A percentile compares a stretch with the other conserved stretches of the same genome.
Conservation (phyloP, 805 yeast genomes). For the Nakazawaea laoshanensis region DNA sequence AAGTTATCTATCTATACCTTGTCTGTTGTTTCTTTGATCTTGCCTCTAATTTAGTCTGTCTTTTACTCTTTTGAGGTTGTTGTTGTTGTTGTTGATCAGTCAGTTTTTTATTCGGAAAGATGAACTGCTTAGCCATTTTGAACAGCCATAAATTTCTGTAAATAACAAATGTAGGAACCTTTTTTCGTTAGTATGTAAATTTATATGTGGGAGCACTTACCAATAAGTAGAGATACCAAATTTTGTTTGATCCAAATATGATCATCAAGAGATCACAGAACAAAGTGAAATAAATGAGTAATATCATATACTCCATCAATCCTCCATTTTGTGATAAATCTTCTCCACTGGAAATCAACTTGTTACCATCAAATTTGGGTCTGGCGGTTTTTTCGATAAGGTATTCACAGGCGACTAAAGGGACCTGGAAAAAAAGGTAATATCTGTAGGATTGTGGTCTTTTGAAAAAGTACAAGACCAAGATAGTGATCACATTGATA, state of each 20-base stretch:
- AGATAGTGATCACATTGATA: constrained; percentile 31
- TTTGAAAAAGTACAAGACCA: constrained; percentile 26
- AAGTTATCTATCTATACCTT: constrained; percentile 3
- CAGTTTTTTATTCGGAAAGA: constrained; percentile 2
- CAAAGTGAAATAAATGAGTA: constrained; percentile 59
- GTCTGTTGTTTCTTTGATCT: constrained; percentile 18
- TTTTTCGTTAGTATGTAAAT: not conserved
- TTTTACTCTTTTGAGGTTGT: constrained; percentile 24
- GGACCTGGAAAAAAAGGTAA: constrained; percentile 32
- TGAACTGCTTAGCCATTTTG: constrained; percentile 16
- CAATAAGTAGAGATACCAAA: constrained; percentile 46
- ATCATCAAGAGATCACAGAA: constrained; percentile 44
- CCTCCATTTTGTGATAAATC: constrained; percentile 58
- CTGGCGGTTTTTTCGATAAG: constrained; percentile 52
- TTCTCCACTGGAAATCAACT: constrained; percentile 45
- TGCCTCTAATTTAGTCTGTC: constrained; percentile 31
- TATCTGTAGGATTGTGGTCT: constrained; percentile 40
- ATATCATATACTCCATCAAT: constrained; percentile 66
- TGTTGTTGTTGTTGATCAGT: constrained; percentile 4
- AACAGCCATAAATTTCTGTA: constrained; percentile 37
- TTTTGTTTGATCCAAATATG: constrained; percentile 45
- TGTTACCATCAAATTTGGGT: constrained; percentile 39
- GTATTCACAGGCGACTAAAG: constrained; percentile 37
- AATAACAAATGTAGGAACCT: constrained; percentile 42
- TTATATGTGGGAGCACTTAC: constrained; percentile 13